These are phyloP conservation scores for Wickerhamiella spandovensis DNA, from an alignment of 805 yeast species.

Conservation along the genomic window DNA sequence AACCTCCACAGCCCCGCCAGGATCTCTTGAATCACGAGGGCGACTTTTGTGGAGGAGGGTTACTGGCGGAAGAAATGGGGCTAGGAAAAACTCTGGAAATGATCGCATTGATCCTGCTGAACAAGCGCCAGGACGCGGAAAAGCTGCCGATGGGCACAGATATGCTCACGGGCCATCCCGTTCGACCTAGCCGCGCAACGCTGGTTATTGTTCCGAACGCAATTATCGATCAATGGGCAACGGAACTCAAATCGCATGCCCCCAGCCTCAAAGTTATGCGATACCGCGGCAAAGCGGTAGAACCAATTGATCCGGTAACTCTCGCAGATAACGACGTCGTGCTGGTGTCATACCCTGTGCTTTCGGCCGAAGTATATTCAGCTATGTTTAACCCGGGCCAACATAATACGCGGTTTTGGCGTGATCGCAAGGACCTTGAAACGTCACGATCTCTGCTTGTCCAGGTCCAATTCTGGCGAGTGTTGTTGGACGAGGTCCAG, in stretches of 20 bases:
- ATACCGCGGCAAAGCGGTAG: constrained; percentile 45
- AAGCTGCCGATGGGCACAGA: constrained; percentile 17
- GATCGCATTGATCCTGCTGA: constrained; percentile 46
- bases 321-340: constrained; percentile 60
- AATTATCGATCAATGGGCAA: constrained; percentile 73
- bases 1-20: constrained; percentile 5
- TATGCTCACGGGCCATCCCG: constrained; percentile 31
- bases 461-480: constrained; percentile 75
- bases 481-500: constrained; percentile 87
- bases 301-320: constrained; percentile 33
- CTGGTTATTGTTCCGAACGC: constrained; percentile 78
- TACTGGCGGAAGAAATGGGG: constrained; percentile 94
- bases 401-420: constrained; percentile 24
- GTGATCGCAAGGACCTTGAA: constrained; percentile 6
- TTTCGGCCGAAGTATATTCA: constrained; percentile 64
- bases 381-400: constrained; percentile 56
- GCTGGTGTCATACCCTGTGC: constrained; percentile 59
- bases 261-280: constrained; percentile 47
- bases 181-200: constrained; percentile 51
- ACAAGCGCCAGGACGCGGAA: constrained; percentile 50
- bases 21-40: not conserved
- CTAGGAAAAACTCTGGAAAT: constrained; percentile 89
- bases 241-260: constrained; percentile 50
- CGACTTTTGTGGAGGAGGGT: constrained; percentile 38
- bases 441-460: constrained; percentile 53